Conservation (phyloP, 345 rosid species). For the Arabis hirsuta region DNA sequence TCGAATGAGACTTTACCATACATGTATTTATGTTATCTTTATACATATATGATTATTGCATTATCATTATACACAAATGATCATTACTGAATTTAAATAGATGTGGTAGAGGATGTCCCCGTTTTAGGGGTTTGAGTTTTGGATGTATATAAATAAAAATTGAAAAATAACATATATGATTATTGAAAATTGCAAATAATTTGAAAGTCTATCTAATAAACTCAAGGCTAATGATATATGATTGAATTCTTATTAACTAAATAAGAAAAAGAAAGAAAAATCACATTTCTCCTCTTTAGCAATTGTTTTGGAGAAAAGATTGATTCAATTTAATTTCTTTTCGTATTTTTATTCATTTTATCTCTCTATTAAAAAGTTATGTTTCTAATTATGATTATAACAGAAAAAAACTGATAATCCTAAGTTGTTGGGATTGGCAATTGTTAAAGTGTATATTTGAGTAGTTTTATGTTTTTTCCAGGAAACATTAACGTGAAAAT, state of each 20-base stretch:
- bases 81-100: too few relatives aligned
- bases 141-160: too few relatives aligned
- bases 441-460: not conserved
- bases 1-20: too few relatives aligned
- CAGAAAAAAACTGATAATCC: not conserved
- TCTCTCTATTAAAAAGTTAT: too few relatives aligned
- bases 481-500: not conserved
- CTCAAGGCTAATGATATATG: not conserved
- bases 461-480: not conserved
- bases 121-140: too few relatives aligned
- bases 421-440: not conserved
- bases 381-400: not conserved
- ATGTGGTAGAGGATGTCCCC: too few relatives aligned
- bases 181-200: not conserved
- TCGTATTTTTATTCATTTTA: too few relatives aligned
- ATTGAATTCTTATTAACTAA: not conserved
- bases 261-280: not conserved
- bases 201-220: not conserved
- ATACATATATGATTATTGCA: too few relatives aligned
- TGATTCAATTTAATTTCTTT: not conserved
- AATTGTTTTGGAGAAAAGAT: not conserved
- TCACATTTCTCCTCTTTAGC: not conserved
- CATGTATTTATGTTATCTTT: too few relatives aligned
- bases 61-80: too few relatives aligned
- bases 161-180: too few relatives aligned